phyloP scores from a whole-genome alignment of 306 rosid species.

The Glycine tomentella region DNA sequence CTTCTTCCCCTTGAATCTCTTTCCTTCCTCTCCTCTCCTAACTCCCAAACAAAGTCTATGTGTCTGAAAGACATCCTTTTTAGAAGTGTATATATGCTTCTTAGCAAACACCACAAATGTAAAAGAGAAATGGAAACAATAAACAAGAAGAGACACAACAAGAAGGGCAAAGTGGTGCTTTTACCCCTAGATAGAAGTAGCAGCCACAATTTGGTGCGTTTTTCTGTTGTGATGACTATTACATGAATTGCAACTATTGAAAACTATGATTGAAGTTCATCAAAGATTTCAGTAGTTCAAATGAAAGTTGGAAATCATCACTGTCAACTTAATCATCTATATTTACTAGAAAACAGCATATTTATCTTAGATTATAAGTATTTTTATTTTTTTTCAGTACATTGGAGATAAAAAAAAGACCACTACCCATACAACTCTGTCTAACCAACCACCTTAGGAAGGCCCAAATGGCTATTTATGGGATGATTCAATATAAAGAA shows the following conservation, averaged over 20 bases:
- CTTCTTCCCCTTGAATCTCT: too few species aligned
- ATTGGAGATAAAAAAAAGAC: too few species aligned
- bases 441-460: too few species aligned
- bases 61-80: background rate
- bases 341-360: background rate
- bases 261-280: background rate
- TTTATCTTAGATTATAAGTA: background rate
- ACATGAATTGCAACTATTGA: background rate
- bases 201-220: background rate
- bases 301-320: background rate
- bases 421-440: too few species aligned
- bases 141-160: too few species aligned
- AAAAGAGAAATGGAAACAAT: background rate
- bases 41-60: too few species aligned
- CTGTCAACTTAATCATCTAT: background rate
- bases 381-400: too few species aligned
- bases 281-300: background rate
- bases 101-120: constrained; percentile 18
- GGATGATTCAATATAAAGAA: too few species aligned
- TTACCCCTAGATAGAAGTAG: background rate
- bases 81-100: background rate
- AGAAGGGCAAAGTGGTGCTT: background rate
- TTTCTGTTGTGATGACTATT: background rate
- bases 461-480: too few species aligned
- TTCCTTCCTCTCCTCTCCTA: too few species aligned